Evolutionary conservation across 2,329 filamentous ascomycete species (phyloP).

Genomic region (Hysterium pulicare): DNA sequence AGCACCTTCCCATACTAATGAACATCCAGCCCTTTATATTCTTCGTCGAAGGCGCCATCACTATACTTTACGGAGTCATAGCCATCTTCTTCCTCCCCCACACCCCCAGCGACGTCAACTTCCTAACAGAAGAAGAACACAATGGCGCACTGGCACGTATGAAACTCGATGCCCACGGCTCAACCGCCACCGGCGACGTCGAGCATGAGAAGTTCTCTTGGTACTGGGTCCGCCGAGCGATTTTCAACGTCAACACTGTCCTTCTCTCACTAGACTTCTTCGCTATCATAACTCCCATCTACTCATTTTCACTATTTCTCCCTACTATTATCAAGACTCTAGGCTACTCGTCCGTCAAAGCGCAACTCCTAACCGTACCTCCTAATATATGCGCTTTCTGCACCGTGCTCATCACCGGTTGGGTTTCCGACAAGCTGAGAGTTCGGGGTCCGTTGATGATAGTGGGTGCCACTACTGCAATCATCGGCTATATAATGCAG

Average conservation of each 20-base stretch:
- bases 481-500: conserved; percentile 54
- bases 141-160: conserved; percentile 24
- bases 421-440: conserved; percentile 42
- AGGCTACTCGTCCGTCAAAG: conserved; percentile 37
- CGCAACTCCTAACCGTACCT: conserved; percentile 38
- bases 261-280: conserved; percentile 37
- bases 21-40: conserved; percentile 27
- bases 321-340: conserved; percentile 38
- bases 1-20: background rate
- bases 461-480: conserved; percentile 46
- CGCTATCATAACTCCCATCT: conserved; percentile 44
- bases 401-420: conserved; percentile 37
- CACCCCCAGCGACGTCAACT: conserved; percentile 36
- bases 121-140: conserved; percentile 27
- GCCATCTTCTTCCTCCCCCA: conserved; percentile 54
- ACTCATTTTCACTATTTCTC: conserved; percentile 41
- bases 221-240: conserved; percentile 38
- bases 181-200: conserved; percentile 22
- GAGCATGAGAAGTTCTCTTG: conserved; percentile 40
- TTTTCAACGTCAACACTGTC: conserved; percentile 34
- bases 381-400: conserved; percentile 44
- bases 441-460: conserved; percentile 48
- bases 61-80: conserved; percentile 37
- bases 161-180: conserved; percentile 24
- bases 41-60: conserved; percentile 31